Conservation (phyloP, 2,329 filamentous ascomycete species). For the Teratosphaeria destructans region DNA sequence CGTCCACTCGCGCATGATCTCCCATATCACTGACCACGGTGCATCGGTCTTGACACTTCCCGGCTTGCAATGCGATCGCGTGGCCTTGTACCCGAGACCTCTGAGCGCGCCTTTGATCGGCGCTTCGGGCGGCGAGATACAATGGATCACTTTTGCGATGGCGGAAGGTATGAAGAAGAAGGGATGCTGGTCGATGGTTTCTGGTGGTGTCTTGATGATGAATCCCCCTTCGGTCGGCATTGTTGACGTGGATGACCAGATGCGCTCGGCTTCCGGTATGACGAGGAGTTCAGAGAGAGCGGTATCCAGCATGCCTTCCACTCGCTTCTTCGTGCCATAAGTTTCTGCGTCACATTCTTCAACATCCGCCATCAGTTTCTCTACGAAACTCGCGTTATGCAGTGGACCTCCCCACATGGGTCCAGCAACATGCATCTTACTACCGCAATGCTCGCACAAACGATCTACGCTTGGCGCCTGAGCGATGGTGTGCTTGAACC, state of each 20-base stretch:
- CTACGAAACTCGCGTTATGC: conserved; percentile 74
- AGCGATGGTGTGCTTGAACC: conserved; percentile 69
- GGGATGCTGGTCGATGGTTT: conserved; percentile 60
- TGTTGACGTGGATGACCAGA: background rate
- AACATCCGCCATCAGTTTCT: conserved; percentile 63
- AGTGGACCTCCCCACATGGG: conserved; percentile 92
- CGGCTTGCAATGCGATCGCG: conserved; percentile 77
- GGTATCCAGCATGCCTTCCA: conserved; percentile 85
- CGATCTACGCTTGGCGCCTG: conserved; percentile 57
- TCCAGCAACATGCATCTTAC: conserved; percentile 76
- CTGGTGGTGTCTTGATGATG: conserved; percentile 45
- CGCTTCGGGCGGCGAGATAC: conserved; percentile 67
- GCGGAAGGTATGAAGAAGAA: conserved; percentile 77
- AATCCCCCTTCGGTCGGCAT: conserved; percentile 5
- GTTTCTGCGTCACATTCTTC: conserved; percentile 54
- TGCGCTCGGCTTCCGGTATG: conserved; percentile 9
- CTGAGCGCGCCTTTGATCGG: conserved; percentile 71
- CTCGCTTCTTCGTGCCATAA: conserved; percentile 70
- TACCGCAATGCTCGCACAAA: conserved; percentile 72
- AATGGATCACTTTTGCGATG: conserved; percentile 68
- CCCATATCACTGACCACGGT: conserved; percentile 82
- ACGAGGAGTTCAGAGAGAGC: conserved; percentile 61
- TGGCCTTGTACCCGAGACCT: conserved; percentile 69
- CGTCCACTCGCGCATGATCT: conserved; percentile 86
- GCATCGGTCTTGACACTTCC: conserved; percentile 92